These are phyloP conservation scores for Nyssa sinensis DNA, from an alignment of 148 eudicot genomes.

Conservation along the genomic window DNA sequence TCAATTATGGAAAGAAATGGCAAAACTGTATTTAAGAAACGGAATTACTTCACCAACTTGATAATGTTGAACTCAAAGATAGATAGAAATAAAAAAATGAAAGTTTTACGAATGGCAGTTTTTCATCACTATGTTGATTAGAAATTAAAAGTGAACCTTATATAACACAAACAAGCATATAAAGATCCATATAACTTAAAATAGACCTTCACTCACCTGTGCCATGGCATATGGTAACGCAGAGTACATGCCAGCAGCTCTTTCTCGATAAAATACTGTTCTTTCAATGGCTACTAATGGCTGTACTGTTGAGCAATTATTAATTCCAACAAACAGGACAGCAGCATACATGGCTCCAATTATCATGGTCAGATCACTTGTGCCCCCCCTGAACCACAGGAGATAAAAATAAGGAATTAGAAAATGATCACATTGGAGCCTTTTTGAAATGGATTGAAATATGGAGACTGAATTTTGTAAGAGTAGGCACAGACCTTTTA, in stretches of 20 bases:
- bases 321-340: constrained; percentile 69
- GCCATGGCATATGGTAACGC: constrained; percentile 87
- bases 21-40: no score
- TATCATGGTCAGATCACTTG: constrained; percentile 53
- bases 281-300: constrained; percentile 76
- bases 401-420: not conserved
- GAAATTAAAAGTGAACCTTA: no score
- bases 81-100: no score
- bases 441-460: not conserved
- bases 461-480: not conserved
- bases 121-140: no score
- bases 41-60: no score
- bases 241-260: constrained; percentile 92
- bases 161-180: not conserved
- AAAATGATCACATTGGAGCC: not conserved
- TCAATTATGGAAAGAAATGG: no score
- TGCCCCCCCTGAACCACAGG: constrained; percentile 34
- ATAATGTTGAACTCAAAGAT: no score
- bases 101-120: no score
- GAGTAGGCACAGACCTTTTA: constrained; percentile 15
- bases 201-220: constrained; percentile 44
- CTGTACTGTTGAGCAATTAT: constrained; percentile 72
- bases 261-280: constrained; percentile 79
- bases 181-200: not conserved
- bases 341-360: constrained; percentile 87